Conservation (phyloP, 306 rosid genomes). For the Pachyrhizus erosus region DNA sequence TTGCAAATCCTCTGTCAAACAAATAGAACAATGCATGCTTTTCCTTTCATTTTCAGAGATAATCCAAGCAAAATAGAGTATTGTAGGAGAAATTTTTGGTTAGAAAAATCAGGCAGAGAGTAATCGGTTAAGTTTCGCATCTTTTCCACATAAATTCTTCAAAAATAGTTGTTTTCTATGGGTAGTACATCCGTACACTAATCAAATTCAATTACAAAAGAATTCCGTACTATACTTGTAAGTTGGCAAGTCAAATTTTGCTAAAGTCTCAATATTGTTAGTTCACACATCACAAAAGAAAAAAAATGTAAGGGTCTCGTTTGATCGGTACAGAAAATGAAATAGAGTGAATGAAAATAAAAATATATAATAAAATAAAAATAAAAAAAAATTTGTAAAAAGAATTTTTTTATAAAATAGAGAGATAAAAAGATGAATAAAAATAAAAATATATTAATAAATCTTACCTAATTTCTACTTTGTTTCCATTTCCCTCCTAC, state of each 20-base stretch:
- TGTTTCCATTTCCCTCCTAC: too few relatives aligned
- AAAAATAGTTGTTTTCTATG: not conserved
- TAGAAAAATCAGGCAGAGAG: not conserved
- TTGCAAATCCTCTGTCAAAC: not conserved
- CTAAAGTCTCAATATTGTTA: not conserved
- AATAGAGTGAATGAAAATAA: too few relatives aligned
- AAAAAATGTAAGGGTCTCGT: too few relatives aligned
- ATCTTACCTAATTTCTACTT: too few relatives aligned
- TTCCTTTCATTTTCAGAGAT: not conserved
- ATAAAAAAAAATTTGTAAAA: too few relatives aligned
- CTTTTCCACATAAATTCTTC: not conserved
- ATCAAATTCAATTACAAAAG: not conserved
- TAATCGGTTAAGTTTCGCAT: not conserved
- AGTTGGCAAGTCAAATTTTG: not conserved
- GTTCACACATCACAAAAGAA: not conserved
- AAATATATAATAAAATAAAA: too few relatives aligned
- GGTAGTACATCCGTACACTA: conserved; percentile 3
- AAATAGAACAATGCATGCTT: not conserved
- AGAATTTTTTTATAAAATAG: too few relatives aligned
- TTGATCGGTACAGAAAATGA: too few relatives aligned
- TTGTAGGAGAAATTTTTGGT: not conserved
- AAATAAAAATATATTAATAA: too few relatives aligned
- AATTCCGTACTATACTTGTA: not conserved
- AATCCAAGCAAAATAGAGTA: not conserved
- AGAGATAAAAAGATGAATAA: too few relatives aligned